A percentile compares a stretch with the other conserved stretches of the same genome.
These are phyloP conservation scores for Claviceps africana DNA, from an alignment of 2,329 filamentous ascomycete genomes.

Conservation along the genomic window DNA sequence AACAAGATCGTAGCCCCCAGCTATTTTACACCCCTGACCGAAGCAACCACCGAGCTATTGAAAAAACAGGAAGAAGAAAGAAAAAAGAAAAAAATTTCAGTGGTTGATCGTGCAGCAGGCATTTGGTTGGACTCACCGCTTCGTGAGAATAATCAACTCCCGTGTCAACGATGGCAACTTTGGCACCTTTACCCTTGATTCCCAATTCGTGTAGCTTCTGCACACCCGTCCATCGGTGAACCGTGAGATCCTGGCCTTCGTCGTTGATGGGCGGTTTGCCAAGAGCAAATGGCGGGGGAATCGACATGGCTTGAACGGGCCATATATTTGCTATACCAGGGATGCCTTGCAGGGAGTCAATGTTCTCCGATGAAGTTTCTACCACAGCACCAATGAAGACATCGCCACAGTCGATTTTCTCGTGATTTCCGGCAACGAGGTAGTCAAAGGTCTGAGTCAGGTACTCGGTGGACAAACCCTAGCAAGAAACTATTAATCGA, in stretches of 20 bases:
- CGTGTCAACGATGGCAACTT: slow-evolving; percentile 25
- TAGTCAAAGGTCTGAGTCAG: slow-evolving; percentile 12
- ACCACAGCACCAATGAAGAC: slow-evolving; percentile 22
- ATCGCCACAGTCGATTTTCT: slow-evolving; percentile 20
- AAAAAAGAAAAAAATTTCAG: not conserved
- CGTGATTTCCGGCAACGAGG: slow-evolving; percentile 9
- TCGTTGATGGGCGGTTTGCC: not conserved
- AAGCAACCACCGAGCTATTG: slow-evolving; percentile 24
- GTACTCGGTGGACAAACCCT: slow-evolving; percentile 6
- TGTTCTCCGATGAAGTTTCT: slow-evolving; percentile 18
- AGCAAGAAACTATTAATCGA: not conserved
- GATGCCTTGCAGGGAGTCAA: slow-evolving; percentile 18
- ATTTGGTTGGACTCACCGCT: slow-evolving; percentile 13
- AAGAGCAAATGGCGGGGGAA: not conserved
- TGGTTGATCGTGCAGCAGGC: not conserved
- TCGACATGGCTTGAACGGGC: slow-evolving; percentile 16
- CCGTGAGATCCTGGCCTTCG: slow-evolving; percentile 20
- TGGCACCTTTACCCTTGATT: slow-evolving; percentile 23
- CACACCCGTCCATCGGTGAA: slow-evolving; percentile 22
- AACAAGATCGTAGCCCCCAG: slow-evolving; percentile 25
- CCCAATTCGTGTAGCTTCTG: slow-evolving; percentile 23
- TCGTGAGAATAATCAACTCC: slow-evolving; percentile 26
- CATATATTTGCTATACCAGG: slow-evolving; percentile 24
- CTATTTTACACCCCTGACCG: slow-evolving; percentile 24
- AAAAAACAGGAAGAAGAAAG: not conserved